These are phyloP conservation scores for Colletotrichum scovillei DNA, from an alignment of 2,329 filamentous ascomycete genomes.

Conservation along the genomic window DNA sequence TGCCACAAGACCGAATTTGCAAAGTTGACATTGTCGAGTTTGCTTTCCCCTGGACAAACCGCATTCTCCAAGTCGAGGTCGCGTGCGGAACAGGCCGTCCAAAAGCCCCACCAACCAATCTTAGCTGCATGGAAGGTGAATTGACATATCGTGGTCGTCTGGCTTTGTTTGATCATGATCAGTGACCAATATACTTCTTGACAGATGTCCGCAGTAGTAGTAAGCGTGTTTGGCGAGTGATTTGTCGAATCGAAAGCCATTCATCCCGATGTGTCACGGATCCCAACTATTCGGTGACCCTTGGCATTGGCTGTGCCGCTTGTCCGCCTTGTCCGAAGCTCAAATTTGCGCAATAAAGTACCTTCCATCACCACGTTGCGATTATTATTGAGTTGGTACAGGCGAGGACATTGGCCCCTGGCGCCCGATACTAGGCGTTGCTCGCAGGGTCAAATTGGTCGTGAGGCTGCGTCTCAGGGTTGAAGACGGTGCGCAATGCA, in stretches of 20 bases:
- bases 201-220: background rate
- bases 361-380: background rate
- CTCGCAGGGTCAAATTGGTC: background rate
- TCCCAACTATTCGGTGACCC: background rate
- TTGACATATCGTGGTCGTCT: background rate
- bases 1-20: conserved; percentile 5
- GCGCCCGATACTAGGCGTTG: background rate
- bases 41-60: conserved; percentile 8
- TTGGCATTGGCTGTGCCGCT: background rate
- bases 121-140: conserved; percentile 12
- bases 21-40: conserved; percentile 8
- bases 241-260: background rate
- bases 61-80: background rate
- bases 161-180: background rate
- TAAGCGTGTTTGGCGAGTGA: background rate
- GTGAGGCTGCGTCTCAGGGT: background rate
- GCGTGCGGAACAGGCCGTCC: conserved; percentile 20
- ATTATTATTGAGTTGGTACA: background rate
- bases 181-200: background rate
- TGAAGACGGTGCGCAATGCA: too few relatives aligned
- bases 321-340: background rate
- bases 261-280: background rate
- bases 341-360: background rate
- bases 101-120: conserved; percentile 17
- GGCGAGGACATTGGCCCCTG: background rate